Percentiles rank a stretch among this genome's conserved stretches.
phyloP scores from a whole-genome alignment of 148 eudicot species.

The Fallopia convolvulus region DNA sequence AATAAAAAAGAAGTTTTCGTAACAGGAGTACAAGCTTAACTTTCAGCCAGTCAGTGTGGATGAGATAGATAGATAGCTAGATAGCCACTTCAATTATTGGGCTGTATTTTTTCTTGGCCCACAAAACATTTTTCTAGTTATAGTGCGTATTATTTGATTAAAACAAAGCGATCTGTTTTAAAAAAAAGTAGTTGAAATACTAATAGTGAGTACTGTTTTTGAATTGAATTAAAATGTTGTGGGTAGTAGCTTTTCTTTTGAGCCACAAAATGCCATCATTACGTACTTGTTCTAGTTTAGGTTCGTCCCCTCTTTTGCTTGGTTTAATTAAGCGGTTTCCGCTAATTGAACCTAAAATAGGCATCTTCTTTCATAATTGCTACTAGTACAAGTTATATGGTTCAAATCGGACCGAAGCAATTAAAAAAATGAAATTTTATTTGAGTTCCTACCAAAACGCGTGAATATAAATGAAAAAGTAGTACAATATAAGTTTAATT shows the following conservation, averaged over 20 bases:
- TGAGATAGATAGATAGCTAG: not conserved
- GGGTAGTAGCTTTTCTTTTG: not conserved
- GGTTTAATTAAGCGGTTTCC: not conserved
- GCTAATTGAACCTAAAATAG: too few species aligned
- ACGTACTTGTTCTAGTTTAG: not conserved
- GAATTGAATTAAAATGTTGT: not conserved
- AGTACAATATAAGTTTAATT: too few species aligned
- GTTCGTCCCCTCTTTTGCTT: not conserved
- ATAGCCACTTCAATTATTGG: slow-evolving; percentile 2
- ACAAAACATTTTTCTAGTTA: not conserved
- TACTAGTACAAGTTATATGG: too few species aligned
- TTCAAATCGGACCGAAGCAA: too few species aligned
- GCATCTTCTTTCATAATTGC: too few species aligned
- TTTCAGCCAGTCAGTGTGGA: not conserved
- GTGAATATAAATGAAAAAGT: too few species aligned
- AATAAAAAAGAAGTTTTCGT: not conserved
- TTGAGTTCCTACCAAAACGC: too few species aligned
- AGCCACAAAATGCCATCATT: not conserved
- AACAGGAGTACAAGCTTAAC: not conserved
- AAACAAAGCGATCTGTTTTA: too few species aligned
- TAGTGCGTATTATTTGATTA: too few species aligned
- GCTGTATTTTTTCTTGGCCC: not conserved
- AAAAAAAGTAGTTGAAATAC: too few species aligned
- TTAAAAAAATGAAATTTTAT: too few species aligned
- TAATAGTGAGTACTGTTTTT: too few species aligned